Conservation (phyloP, 2,329 filamentous ascomycete species). For the Fusarium marasasianum region DNA sequence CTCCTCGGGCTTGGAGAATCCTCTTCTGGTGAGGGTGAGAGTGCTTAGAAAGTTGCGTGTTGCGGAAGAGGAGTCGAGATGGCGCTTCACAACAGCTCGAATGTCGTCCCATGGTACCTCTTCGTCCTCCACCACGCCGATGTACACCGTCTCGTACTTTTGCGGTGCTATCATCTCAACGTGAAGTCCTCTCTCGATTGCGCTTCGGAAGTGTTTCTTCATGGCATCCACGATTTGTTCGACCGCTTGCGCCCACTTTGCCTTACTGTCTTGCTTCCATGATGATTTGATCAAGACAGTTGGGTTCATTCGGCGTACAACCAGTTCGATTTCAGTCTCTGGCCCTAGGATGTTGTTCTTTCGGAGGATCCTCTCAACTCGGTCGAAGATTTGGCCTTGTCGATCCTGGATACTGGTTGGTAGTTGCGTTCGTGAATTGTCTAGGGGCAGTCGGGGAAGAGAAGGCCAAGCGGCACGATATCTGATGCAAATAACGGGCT, state of each 20-base stretch:
- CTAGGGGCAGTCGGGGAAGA: background rate
- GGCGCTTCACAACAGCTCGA: background rate
- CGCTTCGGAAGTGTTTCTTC: background rate
- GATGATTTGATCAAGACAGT: background rate
- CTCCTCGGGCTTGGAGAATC: background rate
- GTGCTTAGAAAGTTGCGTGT: background rate
- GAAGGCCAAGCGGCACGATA: background rate
- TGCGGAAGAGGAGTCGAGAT: background rate
- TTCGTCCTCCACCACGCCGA: background rate
- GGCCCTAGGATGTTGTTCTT: background rate
- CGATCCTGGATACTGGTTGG: background rate
- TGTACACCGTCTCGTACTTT: background rate
- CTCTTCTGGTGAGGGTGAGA: background rate
- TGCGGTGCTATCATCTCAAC: constrained; percentile 1
- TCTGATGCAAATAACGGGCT: background rate
- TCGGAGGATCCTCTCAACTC: background rate
- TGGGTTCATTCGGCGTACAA: background rate
- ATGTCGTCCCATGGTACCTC: background rate
- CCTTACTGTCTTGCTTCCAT: background rate
- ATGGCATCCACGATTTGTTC: background rate
- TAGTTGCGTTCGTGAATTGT: background rate
- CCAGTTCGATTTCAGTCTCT: background rate
- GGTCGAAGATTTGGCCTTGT: background rate
- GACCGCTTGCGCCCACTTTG: background rate
- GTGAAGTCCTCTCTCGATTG: background rate